Conservation (phyloP, 2,329 filamentous ascomycete genomes). For the Aspergillus sp. region DNA sequence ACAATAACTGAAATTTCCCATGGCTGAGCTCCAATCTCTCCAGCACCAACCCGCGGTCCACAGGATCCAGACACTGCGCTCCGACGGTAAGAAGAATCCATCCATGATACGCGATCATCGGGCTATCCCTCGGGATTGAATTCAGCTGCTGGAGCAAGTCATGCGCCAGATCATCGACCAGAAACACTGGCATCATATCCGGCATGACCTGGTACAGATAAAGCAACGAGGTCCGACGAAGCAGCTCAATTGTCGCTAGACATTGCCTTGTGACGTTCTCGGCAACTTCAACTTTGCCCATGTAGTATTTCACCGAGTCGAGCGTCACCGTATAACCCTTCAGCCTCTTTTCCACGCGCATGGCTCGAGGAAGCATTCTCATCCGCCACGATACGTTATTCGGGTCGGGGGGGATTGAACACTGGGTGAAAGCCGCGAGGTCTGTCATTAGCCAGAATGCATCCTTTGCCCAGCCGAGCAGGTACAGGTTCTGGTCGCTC, state of each 20-base stretch:
- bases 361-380: not conserved
- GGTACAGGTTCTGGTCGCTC: not conserved
- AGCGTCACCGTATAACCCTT: not conserved
- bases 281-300: not conserved
- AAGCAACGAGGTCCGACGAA: not conserved
- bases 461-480: not conserved
- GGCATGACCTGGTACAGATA: not conserved
- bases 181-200: not conserved
- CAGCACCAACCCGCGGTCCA: not conserved
- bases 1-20: not conserved
- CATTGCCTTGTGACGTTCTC: not conserved
- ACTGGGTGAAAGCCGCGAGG: not conserved
- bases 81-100: not conserved
- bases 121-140: not conserved
- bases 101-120: not conserved
- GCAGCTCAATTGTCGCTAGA: not conserved
- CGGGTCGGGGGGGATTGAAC: not conserved
- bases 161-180: not conserved
- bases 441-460: not conserved
- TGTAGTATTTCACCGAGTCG: not conserved
- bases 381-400: not conserved
- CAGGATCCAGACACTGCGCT: not conserved
- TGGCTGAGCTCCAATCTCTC: not conserved
- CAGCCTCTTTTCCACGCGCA: not conserved
- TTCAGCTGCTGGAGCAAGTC: not conserved